Conservation (phyloP, 257 asterid genomes). For the Fraxinus quadrangulata region DNA sequence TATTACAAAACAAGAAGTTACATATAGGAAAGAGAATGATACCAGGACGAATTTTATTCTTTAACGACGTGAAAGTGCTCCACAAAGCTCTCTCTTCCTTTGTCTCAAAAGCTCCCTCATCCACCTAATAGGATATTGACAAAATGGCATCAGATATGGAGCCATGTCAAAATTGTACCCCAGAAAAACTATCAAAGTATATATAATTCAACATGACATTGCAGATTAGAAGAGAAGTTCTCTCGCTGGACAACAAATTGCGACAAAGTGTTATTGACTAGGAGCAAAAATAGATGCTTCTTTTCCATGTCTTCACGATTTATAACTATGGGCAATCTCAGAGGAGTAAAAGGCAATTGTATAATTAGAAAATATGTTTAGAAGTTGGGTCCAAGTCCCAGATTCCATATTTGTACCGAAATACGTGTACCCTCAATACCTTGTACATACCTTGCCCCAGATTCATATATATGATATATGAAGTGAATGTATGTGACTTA, state of each 20-base stretch:
- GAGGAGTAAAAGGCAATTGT: neutral
- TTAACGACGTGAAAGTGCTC: conserved; percentile 67
- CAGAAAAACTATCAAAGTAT: neutral
- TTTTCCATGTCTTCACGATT: neutral
- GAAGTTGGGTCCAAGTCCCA: neutral
- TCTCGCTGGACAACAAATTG: neutral
- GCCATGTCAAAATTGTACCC: neutral
- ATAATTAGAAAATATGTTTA: neutral
- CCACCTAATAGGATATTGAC: conserved; percentile 55
- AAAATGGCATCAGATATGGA: conserved; percentile 2
- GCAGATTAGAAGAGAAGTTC: neutral
- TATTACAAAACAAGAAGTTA: conserved; percentile 12
- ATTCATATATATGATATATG: neutral
- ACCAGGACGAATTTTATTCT: conserved; percentile 74
- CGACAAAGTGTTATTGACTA: neutral
- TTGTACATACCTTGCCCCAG: too few relatives aligned
- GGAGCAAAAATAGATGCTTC: neutral
- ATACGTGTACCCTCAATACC: neutral
- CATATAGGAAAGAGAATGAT: conserved; percentile 19
- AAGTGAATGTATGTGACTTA: neutral
- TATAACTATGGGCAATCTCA: neutral
- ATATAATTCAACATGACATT: conserved; percentile 8
- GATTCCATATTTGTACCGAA: neutral
- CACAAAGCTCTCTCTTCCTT: conserved; percentile 79
- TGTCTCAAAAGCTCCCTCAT: conserved; percentile 76